phyloP scores from a whole-genome alignment of 768 basidiomycete genomes.

The Mycena olivaceomarginata region DNA sequence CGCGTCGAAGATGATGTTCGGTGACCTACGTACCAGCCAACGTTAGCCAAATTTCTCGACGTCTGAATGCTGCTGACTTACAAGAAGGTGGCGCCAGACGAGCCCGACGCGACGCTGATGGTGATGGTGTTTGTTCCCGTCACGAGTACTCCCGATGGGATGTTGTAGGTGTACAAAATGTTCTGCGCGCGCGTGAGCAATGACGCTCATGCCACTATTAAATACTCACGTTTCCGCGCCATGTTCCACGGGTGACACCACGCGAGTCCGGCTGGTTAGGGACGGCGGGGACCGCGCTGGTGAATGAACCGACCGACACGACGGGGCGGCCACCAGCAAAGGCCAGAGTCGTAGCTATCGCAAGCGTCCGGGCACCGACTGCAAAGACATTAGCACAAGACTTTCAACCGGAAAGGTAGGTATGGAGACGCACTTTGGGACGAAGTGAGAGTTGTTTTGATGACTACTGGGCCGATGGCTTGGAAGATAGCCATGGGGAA shows the following conservation, averaged over 20 bases:
- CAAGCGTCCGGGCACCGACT: conserved; percentile 65
- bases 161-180: conserved; percentile 56
- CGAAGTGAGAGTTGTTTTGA: conserved; percentile 63
- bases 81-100: conserved; percentile 64
- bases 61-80: conserved; percentile 56
- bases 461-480: conserved; percentile 66
- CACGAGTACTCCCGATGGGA: conserved; percentile 63
- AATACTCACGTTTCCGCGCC: conserved; percentile 63
- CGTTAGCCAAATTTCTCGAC: too few relatives aligned
- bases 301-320: conserved; percentile 66
- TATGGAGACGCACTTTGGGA: conserved; percentile 53
- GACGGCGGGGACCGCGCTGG: conserved; percentile 61
- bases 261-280: conserved; percentile 64
- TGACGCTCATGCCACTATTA: too few relatives aligned
- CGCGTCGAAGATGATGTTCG: too few relatives aligned
- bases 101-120: conserved; percentile 66
- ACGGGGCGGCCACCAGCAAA: conserved; percentile 70
- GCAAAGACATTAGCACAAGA: too few relatives aligned
- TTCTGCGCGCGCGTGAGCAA: too few relatives aligned
- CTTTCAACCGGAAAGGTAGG: too few relatives aligned
- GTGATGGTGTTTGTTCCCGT: conserved; percentile 64
- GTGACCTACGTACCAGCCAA: too few relatives aligned
- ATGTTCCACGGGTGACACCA: conserved; percentile 71
- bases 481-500: conserved; percentile 72
- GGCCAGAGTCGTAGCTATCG: conserved; percentile 66